phyloP scores from a whole-genome alignment of 2,329 filamentous ascomycete species.

The Talaromyces sp. region DNA sequence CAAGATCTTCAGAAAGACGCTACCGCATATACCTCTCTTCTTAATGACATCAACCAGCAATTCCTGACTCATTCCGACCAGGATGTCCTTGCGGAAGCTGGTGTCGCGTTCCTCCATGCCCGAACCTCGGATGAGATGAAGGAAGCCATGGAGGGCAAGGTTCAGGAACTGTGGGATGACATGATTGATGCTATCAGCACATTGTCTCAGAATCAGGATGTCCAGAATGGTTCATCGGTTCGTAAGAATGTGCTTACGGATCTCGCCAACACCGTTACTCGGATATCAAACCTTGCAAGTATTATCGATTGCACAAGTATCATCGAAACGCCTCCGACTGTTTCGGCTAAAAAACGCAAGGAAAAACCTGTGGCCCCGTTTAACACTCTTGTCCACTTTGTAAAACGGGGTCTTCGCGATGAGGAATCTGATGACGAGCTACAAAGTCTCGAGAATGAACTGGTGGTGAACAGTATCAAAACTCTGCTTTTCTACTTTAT shows the following conservation, averaged over 20 bases:
- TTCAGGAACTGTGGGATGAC: slow-evolving; percentile 82
- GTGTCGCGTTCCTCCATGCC: slow-evolving; percentile 75
- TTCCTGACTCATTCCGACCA: slow-evolving; percentile 90
- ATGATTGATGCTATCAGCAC: slow-evolving; percentile 67
- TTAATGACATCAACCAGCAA: slow-evolving; percentile 90
- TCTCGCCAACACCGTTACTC: slow-evolving; percentile 67
- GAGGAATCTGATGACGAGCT: slow-evolving; percentile 61
- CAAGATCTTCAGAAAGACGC: slow-evolving; percentile 84
- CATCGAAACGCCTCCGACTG: slow-evolving; percentile 55
- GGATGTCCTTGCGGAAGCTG: slow-evolving; percentile 77
- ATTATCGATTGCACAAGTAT: slow-evolving; percentile 72
- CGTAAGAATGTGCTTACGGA: slow-evolving; percentile 61
- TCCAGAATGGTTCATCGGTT: slow-evolving; percentile 67
- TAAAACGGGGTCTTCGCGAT: slow-evolving; percentile 65
- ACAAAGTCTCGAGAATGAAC: slow-evolving; percentile 72
- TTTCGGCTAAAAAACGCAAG: slow-evolving; percentile 34
- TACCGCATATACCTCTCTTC: slow-evolving; percentile 68
- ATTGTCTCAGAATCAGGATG: slow-evolving; percentile 64
- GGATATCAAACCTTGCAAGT: slow-evolving; percentile 74
- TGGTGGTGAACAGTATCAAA: slow-evolving; percentile 71
- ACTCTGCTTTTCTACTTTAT: slow-evolving; percentile 84
- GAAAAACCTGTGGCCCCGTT: slow-evolving; percentile 39
- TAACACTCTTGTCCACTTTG: slow-evolving; percentile 67
- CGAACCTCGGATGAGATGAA: slow-evolving; percentile 82
- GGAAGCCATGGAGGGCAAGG: slow-evolving; percentile 74